These are phyloP conservation scores for Paramecium octaurelia DNA, from an alignment of 73 alveolate species.

Conservation along the genomic window DNA sequence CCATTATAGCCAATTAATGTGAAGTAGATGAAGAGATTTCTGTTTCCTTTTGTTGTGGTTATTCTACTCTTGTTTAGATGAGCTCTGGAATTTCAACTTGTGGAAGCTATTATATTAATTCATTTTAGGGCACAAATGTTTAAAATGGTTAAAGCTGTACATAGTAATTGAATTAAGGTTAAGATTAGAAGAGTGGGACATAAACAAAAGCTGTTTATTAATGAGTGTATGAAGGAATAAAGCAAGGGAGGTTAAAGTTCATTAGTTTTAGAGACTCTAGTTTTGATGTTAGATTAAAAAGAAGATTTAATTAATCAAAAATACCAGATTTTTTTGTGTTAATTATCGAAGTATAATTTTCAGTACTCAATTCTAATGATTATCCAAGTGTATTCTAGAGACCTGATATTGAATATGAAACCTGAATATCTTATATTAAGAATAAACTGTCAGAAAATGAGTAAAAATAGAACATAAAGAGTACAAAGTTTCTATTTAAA, in stretches of 20 bases:
- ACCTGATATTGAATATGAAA: neutral
- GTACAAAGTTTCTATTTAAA: neutral
- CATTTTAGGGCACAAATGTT: neutral
- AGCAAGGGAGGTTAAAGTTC: conserved; percentile 23
- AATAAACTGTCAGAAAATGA: neutral
- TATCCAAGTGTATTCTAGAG: neutral
- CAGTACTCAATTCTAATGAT: neutral
- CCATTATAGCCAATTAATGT: neutral
- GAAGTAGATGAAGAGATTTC: neutral
- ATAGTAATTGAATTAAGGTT: neutral
- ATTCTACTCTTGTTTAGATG: neutral
- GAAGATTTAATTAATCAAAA: conserved; percentile 8
- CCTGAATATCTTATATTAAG: neutral
- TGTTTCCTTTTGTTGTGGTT: neutral
- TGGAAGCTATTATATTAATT: neutral
- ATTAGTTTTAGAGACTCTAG: neutral
- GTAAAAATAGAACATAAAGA: neutral
- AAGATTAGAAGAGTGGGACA: neutral
- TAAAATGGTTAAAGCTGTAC: neutral
- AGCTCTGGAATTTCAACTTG: neutral
- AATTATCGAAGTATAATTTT: neutral
- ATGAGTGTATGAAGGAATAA: neutral
- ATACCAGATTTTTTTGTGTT: neutral
- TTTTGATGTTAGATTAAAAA: neutral
- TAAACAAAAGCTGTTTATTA: neutral